Conservation (phyloP, 2,329 filamentous ascomycete species). For the Cordyceps cicadae region DNA sequence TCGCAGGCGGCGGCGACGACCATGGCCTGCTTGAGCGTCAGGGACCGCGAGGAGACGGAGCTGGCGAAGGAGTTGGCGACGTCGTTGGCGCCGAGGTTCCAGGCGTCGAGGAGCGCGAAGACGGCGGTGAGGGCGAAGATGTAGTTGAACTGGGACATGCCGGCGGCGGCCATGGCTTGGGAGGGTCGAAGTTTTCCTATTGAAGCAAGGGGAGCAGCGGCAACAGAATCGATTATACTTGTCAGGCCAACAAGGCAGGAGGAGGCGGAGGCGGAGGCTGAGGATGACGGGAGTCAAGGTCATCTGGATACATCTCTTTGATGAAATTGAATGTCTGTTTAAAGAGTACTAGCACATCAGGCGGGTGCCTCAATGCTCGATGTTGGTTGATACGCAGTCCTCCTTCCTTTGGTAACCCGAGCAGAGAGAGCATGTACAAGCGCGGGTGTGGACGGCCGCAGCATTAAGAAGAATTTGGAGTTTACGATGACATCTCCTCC, state of each 20-base stretch:
- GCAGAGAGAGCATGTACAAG: background rate
- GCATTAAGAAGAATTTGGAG: background rate
- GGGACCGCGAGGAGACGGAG: slow-evolving; percentile 36
- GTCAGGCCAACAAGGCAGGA: background rate
- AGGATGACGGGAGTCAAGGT: background rate
- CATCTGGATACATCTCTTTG: background rate
- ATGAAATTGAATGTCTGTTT: background rate
- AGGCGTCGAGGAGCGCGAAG: slow-evolving; percentile 51
- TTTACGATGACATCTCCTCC: too few relatives aligned
- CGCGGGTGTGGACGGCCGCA: background rate
- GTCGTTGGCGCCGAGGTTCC: slow-evolving; percentile 51
- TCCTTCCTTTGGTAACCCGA: background rate
- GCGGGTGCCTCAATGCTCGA: background rate
- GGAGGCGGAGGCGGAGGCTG: too few relatives aligned
- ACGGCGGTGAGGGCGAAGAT: slow-evolving; percentile 48
- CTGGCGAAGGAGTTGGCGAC: slow-evolving; percentile 41
- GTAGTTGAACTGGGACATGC: slow-evolving; percentile 40
- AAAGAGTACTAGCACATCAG: background rate
- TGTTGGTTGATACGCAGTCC: too few relatives aligned
- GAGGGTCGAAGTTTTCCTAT: too few relatives aligned
- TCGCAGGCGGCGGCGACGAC: slow-evolving; percentile 34
- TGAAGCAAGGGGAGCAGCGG: background rate
- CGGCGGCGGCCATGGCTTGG: slow-evolving; percentile 30
- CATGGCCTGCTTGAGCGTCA: slow-evolving; percentile 40
- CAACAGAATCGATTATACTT: background rate